Percentiles rank a stretch among this genome's conserved stretches.
These are phyloP conservation scores for Talaromyces sp. DNA, from an alignment of 2,329 filamentous ascomycete genomes.

Conservation along the genomic window DNA sequence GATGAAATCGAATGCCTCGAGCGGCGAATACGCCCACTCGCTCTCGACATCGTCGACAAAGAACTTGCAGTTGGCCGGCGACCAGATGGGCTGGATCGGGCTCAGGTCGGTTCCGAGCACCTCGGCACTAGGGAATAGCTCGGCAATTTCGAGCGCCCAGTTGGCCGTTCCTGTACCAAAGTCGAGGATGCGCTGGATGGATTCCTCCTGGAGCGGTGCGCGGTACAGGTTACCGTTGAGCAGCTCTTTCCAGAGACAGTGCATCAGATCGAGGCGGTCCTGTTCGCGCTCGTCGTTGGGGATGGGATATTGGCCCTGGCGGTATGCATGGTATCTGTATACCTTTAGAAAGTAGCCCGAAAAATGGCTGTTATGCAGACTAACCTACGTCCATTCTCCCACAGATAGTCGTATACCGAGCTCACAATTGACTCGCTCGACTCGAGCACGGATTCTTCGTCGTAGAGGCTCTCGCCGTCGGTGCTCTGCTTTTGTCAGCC, in stretches of 20 bases:
- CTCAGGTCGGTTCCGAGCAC: slow-evolving; percentile 14
- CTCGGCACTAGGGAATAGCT: slow-evolving; percentile 17
- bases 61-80: slow-evolving; percentile 41
- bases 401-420: slow-evolving; percentile 15
- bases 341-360: neutral
- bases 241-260: slow-evolving; percentile 18
- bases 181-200: neutral
- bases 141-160: slow-evolving; percentile 29
- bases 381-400: slow-evolving; percentile 21
- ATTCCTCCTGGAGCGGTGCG: slow-evolving; percentile 18
- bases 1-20: slow-evolving; percentile 22
- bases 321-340: slow-evolving; percentile 20
- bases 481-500: neutral
- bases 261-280: slow-evolving; percentile 24
- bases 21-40: slow-evolving; percentile 25
- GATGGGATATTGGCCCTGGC: slow-evolving; percentile 21
- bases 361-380: neutral
- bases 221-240: slow-evolving; percentile 20
- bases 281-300: slow-evolving; percentile 29
- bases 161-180: slow-evolving; percentile 1
- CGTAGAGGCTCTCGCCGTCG: neutral
- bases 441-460: slow-evolving; percentile 16
- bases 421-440: slow-evolving; percentile 27
- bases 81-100: slow-evolving; percentile 16
- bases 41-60: slow-evolving; percentile 28